phyloP scores from a whole-genome alignment of 1,284 basidiomycete genomes.

The Ustilago crameri region DNA sequence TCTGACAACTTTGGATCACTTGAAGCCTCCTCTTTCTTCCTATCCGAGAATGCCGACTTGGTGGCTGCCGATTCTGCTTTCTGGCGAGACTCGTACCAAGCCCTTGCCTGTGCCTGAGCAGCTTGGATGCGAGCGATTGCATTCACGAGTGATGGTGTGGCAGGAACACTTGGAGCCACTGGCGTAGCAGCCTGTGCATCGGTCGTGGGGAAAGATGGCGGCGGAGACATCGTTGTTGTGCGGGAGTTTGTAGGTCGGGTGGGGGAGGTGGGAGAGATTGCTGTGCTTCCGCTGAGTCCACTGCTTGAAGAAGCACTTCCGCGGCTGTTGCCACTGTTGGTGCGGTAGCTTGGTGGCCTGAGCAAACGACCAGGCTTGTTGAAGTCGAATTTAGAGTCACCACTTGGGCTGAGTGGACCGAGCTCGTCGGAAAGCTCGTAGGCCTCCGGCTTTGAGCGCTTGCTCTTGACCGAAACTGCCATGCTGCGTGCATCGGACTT shows the following conservation, averaged over 20 bases:
- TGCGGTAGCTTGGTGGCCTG: slow-evolving; percentile 47
- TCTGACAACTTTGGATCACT: not conserved
- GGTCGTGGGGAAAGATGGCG: slow-evolving; percentile 24
- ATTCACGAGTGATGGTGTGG: slow-evolving; percentile 59
- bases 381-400: slow-evolving; percentile 16
- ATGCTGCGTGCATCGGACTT: slow-evolving; percentile 18
- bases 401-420: slow-evolving; percentile 21
- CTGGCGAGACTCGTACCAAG: slow-evolving; percentile 35
- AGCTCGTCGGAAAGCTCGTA: slow-evolving; percentile 28
- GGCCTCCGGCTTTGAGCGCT: slow-evolving; percentile 16
- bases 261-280: slow-evolving; percentile 15
- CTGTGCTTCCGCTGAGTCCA: slow-evolving; percentile 24
- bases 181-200: slow-evolving; percentile 1
- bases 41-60: not conserved
- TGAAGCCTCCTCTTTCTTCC: not conserved
- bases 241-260: slow-evolving; percentile 18
- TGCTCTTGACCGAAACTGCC: slow-evolving; percentile 14
- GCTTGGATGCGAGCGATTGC: slow-evolving; percentile 59
- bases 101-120: slow-evolving; percentile 56
- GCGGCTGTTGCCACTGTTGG: slow-evolving; percentile 32
- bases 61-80: slow-evolving; percentile 3
- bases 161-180: slow-evolving; percentile 32
- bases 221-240: slow-evolving; percentile 23
- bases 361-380: slow-evolving; percentile 12
- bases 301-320: slow-evolving; percentile 10